Base-by-base conservation (phyloP, 1,284 basidiomycete genomes). In the Leccinum ponderosum region DNA sequence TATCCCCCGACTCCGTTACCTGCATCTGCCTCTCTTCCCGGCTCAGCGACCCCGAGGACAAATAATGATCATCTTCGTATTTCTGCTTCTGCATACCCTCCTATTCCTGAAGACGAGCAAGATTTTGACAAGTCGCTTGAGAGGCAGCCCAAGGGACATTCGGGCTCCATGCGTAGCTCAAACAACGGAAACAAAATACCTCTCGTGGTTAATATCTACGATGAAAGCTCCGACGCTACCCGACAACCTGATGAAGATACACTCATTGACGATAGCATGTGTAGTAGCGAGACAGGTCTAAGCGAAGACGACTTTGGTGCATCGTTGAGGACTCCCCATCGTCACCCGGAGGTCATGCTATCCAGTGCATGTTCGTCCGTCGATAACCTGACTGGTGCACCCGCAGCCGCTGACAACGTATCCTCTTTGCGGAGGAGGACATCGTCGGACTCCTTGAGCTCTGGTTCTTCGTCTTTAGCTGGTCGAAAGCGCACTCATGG, bases 41-140 rank as follows among this genome's bases (percentile, higher is more conserved):
- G 33, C 4, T 62, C 56, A 31, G 60, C 53, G 29, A 54, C 53
- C 14, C 27, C 56, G 27, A 57, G 54, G 35, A 59, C 59, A 29
- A 50, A 66, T 31, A 53, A 55, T 62, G 56, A 61, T 61, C 62
- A 60, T 42, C 60, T 64, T 63, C 64, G 66, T 60, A 20, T 62
- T 44, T 58, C 67, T 54, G 39, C 64, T 56, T 11, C 59, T 55
- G 17, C 70, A 63, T 70, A 76, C 58, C 66, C 71, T 6, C 68
- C 67, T 48, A 72, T 78, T 56, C 65, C 66, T 4, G 78, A 79
- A 31, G 65, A 72, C 62, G 70, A 61, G n/a, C 82, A 82, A 87
- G 86, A 75, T 82, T 83, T 81, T 83, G 72, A 68, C 60, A 71
- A 72, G 83, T 85, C 81, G 87, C 86, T 87, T 86, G 80, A 79